These are phyloP conservation scores for Fusarium robinianum DNA, from an alignment of 2,329 filamentous ascomycete species.

Conservation along the genomic window DNA sequence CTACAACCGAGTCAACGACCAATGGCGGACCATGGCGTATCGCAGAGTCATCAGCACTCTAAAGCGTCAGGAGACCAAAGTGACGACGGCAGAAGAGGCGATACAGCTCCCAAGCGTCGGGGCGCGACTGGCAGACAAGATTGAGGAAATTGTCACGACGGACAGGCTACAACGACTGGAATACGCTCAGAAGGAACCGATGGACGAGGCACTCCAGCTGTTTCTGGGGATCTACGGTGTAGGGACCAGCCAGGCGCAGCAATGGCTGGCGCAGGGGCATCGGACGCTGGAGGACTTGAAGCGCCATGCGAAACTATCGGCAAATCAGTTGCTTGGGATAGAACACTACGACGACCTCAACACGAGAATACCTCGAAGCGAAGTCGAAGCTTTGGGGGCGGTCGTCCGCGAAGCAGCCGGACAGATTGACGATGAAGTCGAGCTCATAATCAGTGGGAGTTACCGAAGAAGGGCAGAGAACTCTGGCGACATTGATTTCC, in stretches of 20 bases:
- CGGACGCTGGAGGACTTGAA: slow-evolving; percentile 74
- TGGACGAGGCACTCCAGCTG: slow-evolving; percentile 65
- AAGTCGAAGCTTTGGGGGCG: slow-evolving; percentile 71
- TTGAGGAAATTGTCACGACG: slow-evolving; percentile 84
- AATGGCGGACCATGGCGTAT: slow-evolving; percentile 77
- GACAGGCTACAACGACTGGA: slow-evolving; percentile 73
- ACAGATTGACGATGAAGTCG: slow-evolving; percentile 64
- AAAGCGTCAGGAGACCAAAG: slow-evolving; percentile 64
- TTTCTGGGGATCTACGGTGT: slow-evolving; percentile 84
- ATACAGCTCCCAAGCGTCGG: slow-evolving; percentile 71
- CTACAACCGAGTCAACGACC: slow-evolving; percentile 74
- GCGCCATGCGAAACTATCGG: slow-evolving; percentile 63
- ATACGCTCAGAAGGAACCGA: slow-evolving; percentile 67
- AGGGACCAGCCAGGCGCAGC: slow-evolving; percentile 69
- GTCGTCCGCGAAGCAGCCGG: slow-evolving; percentile 65
- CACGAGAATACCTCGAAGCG: slow-evolving; percentile 73
- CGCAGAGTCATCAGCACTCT: slow-evolving; percentile 77
- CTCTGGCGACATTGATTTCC: slow-evolving; percentile 83
- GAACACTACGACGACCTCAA: slow-evolving; percentile 81
- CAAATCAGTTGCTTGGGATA: slow-evolving; percentile 75
- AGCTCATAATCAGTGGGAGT: slow-evolving; percentile 79
- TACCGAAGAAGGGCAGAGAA: slow-evolving; percentile 77
- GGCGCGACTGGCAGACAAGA: slow-evolving; percentile 74
- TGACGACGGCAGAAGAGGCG: slow-evolving; percentile 73
- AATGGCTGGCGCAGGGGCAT: slow-evolving; percentile 77